Evolutionary conservation across 805 yeast genomes (phyloP).

Genomic region (Ogataea neopini): DNA sequence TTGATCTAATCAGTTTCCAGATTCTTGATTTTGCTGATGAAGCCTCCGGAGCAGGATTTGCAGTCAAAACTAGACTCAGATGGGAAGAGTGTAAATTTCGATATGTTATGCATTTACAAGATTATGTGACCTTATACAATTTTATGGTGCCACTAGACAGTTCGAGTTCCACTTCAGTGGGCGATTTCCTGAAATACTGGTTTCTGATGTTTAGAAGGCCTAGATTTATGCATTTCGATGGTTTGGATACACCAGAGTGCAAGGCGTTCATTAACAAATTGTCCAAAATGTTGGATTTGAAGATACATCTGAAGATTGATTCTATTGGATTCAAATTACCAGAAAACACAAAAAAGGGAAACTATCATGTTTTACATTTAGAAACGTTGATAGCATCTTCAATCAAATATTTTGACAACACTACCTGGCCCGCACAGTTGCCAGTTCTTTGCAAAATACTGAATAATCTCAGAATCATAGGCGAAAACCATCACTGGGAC

Average conservation of each 20-base stretch:
- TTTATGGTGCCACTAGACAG: conserved; percentile 22
- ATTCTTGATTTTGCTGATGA: conserved; percentile 21
- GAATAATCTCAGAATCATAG: conserved; percentile 15
- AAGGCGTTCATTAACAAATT: conserved; percentile 13
- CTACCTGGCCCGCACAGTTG: conserved; percentile 23
- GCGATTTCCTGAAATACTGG: conserved; percentile 16
- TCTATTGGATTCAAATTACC: conserved; percentile 14
- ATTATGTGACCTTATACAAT: conserved; percentile 20
- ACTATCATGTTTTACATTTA: conserved; percentile 12
- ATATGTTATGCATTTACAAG: conserved; percentile 23
- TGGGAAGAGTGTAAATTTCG: conserved; percentile 19
- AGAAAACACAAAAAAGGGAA: too few relatives aligned
- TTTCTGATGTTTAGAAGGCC: conserved; percentile 22
- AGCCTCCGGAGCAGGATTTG: conserved; percentile 18
- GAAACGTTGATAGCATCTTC: conserved; percentile 22
- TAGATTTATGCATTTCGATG: conserved; percentile 19
- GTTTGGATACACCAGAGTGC: conserved; percentile 20
- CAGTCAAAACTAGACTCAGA: conserved; percentile 6
- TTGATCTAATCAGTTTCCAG: conserved; percentile 21
- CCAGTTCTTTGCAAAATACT: conserved; percentile 20
- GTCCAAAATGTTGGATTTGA: conserved; percentile 7
- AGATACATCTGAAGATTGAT: conserved; percentile 15
- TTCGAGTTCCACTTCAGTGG: conserved; percentile 15
- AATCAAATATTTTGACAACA: conserved; percentile 19
- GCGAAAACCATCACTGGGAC: conserved; percentile 13